Conservation (phyloP, 208 protist genomes). For the Lotmaria passim region DNA sequence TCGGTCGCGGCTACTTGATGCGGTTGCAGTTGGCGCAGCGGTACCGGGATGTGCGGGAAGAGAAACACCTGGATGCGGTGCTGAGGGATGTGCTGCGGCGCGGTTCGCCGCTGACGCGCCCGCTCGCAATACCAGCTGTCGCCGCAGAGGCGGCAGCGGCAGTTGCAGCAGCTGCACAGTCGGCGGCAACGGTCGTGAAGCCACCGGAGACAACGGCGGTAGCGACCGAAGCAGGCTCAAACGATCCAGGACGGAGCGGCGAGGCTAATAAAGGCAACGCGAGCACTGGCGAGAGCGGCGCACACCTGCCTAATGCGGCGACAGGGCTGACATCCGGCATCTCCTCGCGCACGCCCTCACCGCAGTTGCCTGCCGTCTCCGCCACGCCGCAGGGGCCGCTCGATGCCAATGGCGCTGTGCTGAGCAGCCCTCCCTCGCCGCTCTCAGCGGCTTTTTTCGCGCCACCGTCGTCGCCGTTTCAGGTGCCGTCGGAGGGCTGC, state of each 20-base stretch:
- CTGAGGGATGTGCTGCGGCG: slow-evolving; percentile 26
- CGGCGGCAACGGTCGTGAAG: background rate
- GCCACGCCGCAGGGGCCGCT: slow-evolving; percentile 6
- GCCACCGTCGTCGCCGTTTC: slow-evolving; percentile 14
- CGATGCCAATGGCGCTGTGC: background rate
- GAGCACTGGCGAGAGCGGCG: background rate
- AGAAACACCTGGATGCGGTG: slow-evolving; percentile 26
- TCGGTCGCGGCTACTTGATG: slow-evolving; percentile 37
- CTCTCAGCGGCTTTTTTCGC: background rate
- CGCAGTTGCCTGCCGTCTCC: background rate
- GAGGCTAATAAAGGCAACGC: background rate
- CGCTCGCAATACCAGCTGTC: background rate
- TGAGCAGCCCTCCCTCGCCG: background rate
- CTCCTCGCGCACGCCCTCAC: background rate
- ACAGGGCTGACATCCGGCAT: background rate
- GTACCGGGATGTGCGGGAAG: slow-evolving; percentile 24
- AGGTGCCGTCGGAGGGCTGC: slow-evolving; percentile 7
- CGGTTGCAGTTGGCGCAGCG: slow-evolving; percentile 14
- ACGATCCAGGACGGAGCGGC: background rate
- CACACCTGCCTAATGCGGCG: background rate
- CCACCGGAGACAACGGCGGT: background rate
- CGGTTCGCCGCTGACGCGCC: background rate
- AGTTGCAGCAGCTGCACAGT: background rate
- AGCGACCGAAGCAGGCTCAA: background rate
- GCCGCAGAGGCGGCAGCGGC: background rate